Conservation (phyloP, 2,329 filamentous ascomycete species). For the Kalaharituber pfeilii region DNA sequence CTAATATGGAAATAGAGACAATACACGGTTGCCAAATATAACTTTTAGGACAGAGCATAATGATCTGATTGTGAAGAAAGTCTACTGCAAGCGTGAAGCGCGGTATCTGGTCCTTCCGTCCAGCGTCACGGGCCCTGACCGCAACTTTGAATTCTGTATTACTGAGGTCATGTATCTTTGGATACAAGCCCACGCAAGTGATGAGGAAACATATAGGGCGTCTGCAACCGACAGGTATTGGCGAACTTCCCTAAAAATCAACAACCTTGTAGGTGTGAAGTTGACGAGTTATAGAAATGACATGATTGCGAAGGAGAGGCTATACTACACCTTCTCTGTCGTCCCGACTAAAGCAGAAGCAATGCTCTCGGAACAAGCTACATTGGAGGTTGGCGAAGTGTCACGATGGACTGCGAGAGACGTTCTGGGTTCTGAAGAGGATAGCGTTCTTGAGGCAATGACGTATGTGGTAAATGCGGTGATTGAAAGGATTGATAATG, state of each 20-base stretch:
- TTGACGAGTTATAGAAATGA: conserved; percentile 6
- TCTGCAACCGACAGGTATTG: conserved; percentile 10
- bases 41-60: conserved; percentile 11
- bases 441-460: conserved; percentile 9
- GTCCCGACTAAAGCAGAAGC: conserved; percentile 10
- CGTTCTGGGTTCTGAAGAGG: conserved; percentile 4
- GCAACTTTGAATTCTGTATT: conserved; percentile 11
- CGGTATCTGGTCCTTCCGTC: conserved; percentile 3
- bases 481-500: conserved; percentile 10
- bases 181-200: conserved; percentile 8
- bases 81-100: conserved; percentile 10
- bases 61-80: conserved; percentile 11
- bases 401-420: conserved; percentile 8
- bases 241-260: neutral
- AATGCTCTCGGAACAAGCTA: conserved; percentile 7
- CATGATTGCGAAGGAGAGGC: conserved; percentile 2
- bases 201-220: conserved; percentile 9
- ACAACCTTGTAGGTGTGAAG: neutral
- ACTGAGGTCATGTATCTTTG: conserved; percentile 13
- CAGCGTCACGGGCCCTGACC: conserved; percentile 1
- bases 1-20: conserved; percentile 2
- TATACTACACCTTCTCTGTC: conserved; percentile 10
- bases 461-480: conserved; percentile 5
- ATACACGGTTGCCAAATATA: conserved; percentile 5
- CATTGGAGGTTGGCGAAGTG: conserved; percentile 13